Percentiles rank a stretch among this genome's conserved stretches.
Conservation (phyloP, 139 green algal genomes). For the Mychonastes homosphaera region DNA sequence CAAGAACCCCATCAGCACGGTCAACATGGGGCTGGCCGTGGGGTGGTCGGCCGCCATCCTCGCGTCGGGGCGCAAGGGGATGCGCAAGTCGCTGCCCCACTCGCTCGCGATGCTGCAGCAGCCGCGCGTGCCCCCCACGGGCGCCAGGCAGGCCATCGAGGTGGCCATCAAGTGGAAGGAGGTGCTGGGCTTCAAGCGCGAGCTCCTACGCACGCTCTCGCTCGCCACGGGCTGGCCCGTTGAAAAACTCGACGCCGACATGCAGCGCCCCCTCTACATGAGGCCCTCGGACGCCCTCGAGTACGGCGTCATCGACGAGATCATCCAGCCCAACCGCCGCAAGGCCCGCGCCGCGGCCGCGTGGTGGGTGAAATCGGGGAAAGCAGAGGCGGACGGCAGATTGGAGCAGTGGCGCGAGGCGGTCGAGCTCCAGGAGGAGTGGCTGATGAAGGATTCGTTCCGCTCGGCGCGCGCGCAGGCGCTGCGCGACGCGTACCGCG, state of each 20-base stretch:
- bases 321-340: constrained; percentile 56
- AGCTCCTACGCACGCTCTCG: constrained; percentile 70
- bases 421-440: constrained; percentile 41
- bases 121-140: constrained; percentile 83
- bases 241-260: constrained; percentile 86
- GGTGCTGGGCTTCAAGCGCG: constrained; percentile 80
- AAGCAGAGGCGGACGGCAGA: constrained; percentile 38
- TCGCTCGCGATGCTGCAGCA: constrained; percentile 95
- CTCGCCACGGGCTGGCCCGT: constrained; percentile 76
- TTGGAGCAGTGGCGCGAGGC: constrained; percentile 50
- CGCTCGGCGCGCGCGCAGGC: constrained; percentile 20
- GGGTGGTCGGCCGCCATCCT: constrained; percentile 91
- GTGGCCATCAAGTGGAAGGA: constrained; percentile 95
- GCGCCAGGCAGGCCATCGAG: constrained; percentile 87
- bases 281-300: constrained; percentile 77
- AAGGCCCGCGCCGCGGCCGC: constrained; percentile 28
- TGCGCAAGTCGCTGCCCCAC: constrained; percentile 79
- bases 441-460: constrained; percentile 32
- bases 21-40: constrained; percentile 76
- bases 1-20: constrained; percentile 69
- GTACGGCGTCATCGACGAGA: constrained; percentile 86
- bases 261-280: constrained; percentile 95
- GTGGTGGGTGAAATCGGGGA: constrained; percentile 40
- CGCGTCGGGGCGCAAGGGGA: constrained; percentile 79
- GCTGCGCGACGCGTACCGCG: constrained; percentile 15